A percentile compares a stretch with the other conserved stretches of the same genome.
Evolutionary conservation across 1,139 yeast species (phyloP).

Genomic region (Wickerhamomyces sp.): DNA sequence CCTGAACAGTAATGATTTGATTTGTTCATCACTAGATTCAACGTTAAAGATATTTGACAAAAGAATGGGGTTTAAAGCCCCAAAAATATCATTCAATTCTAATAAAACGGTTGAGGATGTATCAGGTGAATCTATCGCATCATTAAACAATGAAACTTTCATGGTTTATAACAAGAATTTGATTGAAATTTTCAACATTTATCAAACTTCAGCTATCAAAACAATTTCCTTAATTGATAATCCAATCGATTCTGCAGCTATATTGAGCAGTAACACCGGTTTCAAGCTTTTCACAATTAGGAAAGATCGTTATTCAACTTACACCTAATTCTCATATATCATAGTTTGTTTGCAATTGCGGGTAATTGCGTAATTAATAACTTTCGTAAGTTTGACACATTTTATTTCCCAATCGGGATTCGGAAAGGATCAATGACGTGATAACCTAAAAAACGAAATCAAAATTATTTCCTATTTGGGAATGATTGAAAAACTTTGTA

Average conservation of each 20-base stretch:
- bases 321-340: too few relatives aligned
- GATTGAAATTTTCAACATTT: constrained; percentile 4
- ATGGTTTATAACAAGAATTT: not conserved
- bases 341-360: too few relatives aligned
- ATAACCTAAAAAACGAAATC: too few relatives aligned
- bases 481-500: too few relatives aligned
- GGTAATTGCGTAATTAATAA: too few relatives aligned
- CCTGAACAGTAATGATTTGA: constrained; percentile 2
- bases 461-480: too few relatives aligned
- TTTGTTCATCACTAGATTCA: constrained; percentile 9
- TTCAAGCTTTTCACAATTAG: not conserved
- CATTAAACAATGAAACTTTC: constrained; percentile 2
- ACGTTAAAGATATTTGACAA: constrained; percentile 9
- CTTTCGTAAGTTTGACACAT: not conserved
- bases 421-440: not conserved
- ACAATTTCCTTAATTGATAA: not conserved
- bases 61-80: constrained; percentile 8
- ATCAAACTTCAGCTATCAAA: not conserved
- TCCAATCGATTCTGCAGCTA: not conserved
- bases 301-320: not conserved
- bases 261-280: not conserved
- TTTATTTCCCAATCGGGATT: not conserved
- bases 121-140: constrained; percentile 5
- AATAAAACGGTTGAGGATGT: constrained; percentile 7
- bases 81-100: constrained; percentile 4